phyloP scores from a whole-genome alignment of 345 rosid genomes.

The Viola odorata region DNA sequence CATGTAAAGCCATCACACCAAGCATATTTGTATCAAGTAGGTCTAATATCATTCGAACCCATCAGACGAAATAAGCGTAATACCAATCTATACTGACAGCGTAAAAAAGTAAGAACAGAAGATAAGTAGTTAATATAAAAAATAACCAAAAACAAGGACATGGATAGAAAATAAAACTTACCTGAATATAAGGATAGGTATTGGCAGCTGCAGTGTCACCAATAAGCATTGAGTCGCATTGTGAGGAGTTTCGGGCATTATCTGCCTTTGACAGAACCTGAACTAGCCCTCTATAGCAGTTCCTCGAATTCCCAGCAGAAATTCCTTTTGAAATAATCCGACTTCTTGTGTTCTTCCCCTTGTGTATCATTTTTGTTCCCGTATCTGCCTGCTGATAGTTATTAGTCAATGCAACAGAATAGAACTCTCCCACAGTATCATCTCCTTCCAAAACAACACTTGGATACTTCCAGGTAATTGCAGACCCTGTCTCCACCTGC shows the following conservation, averaged over 20 bases:
- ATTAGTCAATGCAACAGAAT: constrained; percentile 88
- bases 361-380: constrained; percentile 94
- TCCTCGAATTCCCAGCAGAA: constrained; percentile 67
- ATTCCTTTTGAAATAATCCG: constrained; percentile 92
- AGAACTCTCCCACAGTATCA: constrained; percentile 80
- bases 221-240: constrained; percentile 94
- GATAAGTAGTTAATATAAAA: neutral
- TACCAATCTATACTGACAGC: too few species aligned
- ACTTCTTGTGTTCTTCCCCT: constrained; percentile 84
- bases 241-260: constrained; percentile 80
- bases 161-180: neutral
- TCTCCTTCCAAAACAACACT: constrained; percentile 90
- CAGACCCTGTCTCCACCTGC: constrained; percentile 97
- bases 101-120: neutral
- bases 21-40: neutral
- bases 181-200: constrained; percentile 96
- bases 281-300: constrained; percentile 93
- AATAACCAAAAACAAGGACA: too few species aligned
- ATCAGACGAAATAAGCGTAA: neutral
- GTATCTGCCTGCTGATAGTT: constrained; percentile 90
- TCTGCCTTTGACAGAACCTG: constrained; percentile 93
- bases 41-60: neutral
- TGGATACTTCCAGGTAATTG: constrained; percentile 94
- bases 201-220: constrained; percentile 93
- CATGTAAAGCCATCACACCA: neutral